Evolutionary conservation across 495 filamentous ascomycete genomes (phyloP), one percentile per base, ranked within the genome.

Genomic region (Tuber melanosporum): DNA sequence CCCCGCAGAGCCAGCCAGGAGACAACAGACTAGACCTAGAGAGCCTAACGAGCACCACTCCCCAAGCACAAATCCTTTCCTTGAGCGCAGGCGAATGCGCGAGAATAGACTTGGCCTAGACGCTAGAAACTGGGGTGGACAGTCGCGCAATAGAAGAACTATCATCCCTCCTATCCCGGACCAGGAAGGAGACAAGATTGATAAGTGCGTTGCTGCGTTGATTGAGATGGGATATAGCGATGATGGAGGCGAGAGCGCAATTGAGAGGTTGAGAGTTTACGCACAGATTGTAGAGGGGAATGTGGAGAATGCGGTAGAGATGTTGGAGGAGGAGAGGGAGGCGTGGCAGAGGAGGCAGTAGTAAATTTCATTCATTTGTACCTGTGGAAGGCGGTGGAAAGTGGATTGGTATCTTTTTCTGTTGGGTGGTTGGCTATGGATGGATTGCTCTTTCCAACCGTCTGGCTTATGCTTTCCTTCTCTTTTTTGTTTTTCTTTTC

Each of bases 291-390:
- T 85, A 15, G 85, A 86, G 26, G 87, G 87, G 32, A 85, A 82
- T 39, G 78, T 89, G 39, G 72, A 76, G 17, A 85, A 87, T 77
- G 88, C 88, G 22, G 86, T 89, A 79, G 88, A 89, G 47, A 87
- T 89, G 85, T 87, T 89, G 81, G 87, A 89, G 72, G 88, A 89
- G 57, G 88, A 89, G 77, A 85, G 85, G 52, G 85, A 85, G 78
- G 86, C 83, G 2, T 89, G 88, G 83, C 84, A 84, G 44, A 79
- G 85, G 44, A 81, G 76, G 69, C 71, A 71, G 32, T 57, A 71
- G 44, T 73, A 73, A 42, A 73, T 26, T 32, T 32, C n/a, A n/a
- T n/a, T 66, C 32, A 3, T 66, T 66, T 66, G 57, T 36, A 17
- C 10, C 17, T 36, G 26, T 66, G 57, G 57, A 66, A 32, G 32